phyloP scores from a whole-genome alignment of 1,284 basidiomycete genomes.

The Trichosporon inkin region DNA sequence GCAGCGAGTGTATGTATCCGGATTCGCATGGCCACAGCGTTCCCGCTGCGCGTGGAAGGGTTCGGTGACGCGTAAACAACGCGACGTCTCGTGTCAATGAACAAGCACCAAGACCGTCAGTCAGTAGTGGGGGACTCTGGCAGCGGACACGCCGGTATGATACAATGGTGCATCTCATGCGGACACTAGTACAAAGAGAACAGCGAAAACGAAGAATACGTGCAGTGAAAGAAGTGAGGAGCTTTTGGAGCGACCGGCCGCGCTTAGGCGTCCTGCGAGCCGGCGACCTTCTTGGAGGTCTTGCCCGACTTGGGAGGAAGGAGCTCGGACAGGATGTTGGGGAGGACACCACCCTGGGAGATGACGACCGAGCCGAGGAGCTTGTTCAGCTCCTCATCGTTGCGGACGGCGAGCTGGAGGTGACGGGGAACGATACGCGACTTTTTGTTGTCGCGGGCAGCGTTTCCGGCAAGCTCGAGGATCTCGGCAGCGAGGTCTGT shows the following conservation, averaged over 20 bases:
- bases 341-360: slow-evolving; percentile 86
- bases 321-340: slow-evolving; percentile 63
- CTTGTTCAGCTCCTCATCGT: slow-evolving; percentile 66
- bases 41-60: no score
- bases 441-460: slow-evolving; percentile 59
- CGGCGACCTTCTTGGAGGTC: slow-evolving; percentile 39
- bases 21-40: neutral
- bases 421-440: slow-evolving; percentile 89
- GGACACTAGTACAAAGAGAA: slow-evolving; percentile 14
- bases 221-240: neutral
- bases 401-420: slow-evolving; percentile 82
- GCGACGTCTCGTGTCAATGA: no score
- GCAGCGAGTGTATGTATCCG: neutral
- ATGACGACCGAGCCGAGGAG: slow-evolving; percentile 74
- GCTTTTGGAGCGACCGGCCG: neutral
- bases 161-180: slow-evolving; percentile 13
- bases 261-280: slow-evolving; percentile 45
- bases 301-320: slow-evolving; percentile 61
- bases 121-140: no score
- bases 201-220: slow-evolving; percentile 17
- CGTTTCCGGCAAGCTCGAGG: slow-evolving; percentile 81
- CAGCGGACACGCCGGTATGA: neutral
- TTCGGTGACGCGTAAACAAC: no score
- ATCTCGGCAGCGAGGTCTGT: slow-evolving; percentile 73
- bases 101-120: no score